A percentile compares a stretch with the other conserved stretches of the same genome.
Conservation (phyloP, 1,139 yeast species). For the Geotrichum candidum region DNA sequence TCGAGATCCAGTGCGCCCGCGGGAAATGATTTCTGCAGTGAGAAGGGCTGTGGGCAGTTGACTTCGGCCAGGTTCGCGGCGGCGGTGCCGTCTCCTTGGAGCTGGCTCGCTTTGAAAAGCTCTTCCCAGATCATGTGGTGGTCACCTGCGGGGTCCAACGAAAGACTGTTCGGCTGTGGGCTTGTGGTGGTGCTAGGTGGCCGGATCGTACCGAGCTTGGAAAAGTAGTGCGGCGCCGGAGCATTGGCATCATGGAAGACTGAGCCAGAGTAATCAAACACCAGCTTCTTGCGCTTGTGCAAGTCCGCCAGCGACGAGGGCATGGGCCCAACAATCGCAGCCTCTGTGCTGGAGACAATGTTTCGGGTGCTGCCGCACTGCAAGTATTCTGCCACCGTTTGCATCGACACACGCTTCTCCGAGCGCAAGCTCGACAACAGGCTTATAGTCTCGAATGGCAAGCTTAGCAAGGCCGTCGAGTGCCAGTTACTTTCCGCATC, state of each 20-base stretch:
- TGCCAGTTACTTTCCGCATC: slow-evolving; percentile 29
- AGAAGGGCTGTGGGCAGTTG: slow-evolving; percentile 23
- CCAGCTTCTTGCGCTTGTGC: slow-evolving; percentile 2
- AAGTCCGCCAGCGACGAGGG: neutral
- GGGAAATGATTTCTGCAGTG: slow-evolving; percentile 26
- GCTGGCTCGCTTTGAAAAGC: slow-evolving; percentile 18
- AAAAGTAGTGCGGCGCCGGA: slow-evolving; percentile 30
- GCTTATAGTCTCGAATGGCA: slow-evolving; percentile 30
- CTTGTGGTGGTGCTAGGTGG: slow-evolving; percentile 1
- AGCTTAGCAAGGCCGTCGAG: slow-evolving; percentile 25
- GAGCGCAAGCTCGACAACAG: slow-evolving; percentile 27
- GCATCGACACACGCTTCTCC: slow-evolving; percentile 27
- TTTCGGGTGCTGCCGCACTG: slow-evolving; percentile 26
- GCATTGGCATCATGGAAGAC: slow-evolving; percentile 17
- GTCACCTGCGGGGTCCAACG: neutral
- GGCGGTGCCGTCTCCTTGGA: slow-evolving; percentile 23
- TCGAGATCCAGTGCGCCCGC: slow-evolving; percentile 20
- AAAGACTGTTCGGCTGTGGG: neutral
- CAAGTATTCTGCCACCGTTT: slow-evolving; percentile 22
- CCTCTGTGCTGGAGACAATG: slow-evolving; percentile 21
- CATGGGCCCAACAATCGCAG: slow-evolving; percentile 17
- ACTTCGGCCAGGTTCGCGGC: slow-evolving; percentile 19
- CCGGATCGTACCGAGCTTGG: slow-evolving; percentile 32
- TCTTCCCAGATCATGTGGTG: slow-evolving; percentile 16
- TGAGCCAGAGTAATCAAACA: slow-evolving; percentile 18